Base-by-base conservation (phyloP, 441 rosid species). In the Populus hybrid region DNA sequence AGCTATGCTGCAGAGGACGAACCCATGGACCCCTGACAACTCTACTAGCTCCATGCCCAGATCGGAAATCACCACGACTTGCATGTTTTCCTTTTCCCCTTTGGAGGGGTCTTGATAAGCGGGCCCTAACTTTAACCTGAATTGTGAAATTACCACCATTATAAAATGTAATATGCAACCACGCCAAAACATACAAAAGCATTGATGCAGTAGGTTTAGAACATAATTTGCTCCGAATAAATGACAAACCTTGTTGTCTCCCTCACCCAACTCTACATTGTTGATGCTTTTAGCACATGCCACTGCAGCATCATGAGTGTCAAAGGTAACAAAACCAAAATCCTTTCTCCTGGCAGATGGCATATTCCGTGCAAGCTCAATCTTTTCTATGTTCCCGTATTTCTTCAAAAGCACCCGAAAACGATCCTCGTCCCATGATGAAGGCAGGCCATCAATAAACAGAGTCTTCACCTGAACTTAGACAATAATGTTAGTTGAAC, bases 291-390 rank as follows among this genome's bases (percentile, higher is more conserved):
- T 96, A 54, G 97, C 95, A 87, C 98, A 94, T 16, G 76, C 83
- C 78, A 96, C 94, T 14, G 99, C 98, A 81, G 98, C 91, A 73
- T 91, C 99, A 74, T 94, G 98, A 79, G 90, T 85, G 81, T 93
- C 98, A 73, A 96, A 96, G 63, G 98, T 92, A 76, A 96, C 97
- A 88, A 96, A 96, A 77, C 98, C 99, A 79, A 91, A 95, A 87
- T 95, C 98, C 86, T 89, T 94, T 84, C 99, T 90, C 87, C 88
- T 91, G 32, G 98, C 99, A 81, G 97, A 91, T 79, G 98, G 98
- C 99, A 95, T 94, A 76, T 92, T 95, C 75, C 98, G 88, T 2
- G 99, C 97, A 90, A 95, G 98, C 86, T 95, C 99, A 77, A 95
- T 73, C 87, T 93, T 95, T 79, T 90, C 98, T 78, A 95, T 83